Evolutionary conservation across 2,329 filamentous ascomycete genomes (phyloP), one percentile per base, ranked within the genome.

Genomic region (Ramularia endophylla): DNA sequence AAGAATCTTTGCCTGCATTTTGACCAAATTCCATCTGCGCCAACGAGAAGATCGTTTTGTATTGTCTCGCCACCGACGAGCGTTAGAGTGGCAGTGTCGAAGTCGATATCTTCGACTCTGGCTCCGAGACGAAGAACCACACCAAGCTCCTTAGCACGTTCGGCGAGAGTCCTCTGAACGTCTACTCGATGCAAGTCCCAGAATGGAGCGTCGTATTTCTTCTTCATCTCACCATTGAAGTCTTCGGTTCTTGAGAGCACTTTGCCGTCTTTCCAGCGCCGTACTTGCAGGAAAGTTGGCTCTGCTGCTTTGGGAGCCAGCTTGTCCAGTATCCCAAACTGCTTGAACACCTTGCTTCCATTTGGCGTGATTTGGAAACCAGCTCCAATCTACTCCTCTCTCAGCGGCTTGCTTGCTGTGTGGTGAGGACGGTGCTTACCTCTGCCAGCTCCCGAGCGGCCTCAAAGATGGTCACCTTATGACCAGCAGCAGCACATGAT

Each of bases 21-120:
- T 2, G 77, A 81, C 77, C 78, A 81, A 0, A 84, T 61, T 0
- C 81, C 81, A 47, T 85, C 81, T 0, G 79, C 78, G 1, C 71
- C 80, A 1, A 85, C 67, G 4, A 85, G 64, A 5, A 83, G 59
- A 50, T 83, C 77, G 2, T 68, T 74, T 0, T 58, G 57, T 2
- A 67, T 65, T 2, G 51, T 59, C 4, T 64, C 60, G 0, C 71
- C 74, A 4, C 55, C 53, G 4, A 60, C 59, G 0, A 66, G 68
- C 1, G 54, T 65, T 1, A 76, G 55, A 4, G 62, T 64, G 1
- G 70, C 61, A 1, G 59, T 57, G 8, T 70, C 60, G n/a, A 77
- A 71, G 48, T 77, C 66, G 28, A 79, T 62, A 2, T 59, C 42
- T 5, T 57, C 58, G 0, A 80, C 71, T 30, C 67, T 65, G 16